Evolutionary conservation across 208 protist species (phyloP).

Genomic region (Phytomonas sp.): DNA sequence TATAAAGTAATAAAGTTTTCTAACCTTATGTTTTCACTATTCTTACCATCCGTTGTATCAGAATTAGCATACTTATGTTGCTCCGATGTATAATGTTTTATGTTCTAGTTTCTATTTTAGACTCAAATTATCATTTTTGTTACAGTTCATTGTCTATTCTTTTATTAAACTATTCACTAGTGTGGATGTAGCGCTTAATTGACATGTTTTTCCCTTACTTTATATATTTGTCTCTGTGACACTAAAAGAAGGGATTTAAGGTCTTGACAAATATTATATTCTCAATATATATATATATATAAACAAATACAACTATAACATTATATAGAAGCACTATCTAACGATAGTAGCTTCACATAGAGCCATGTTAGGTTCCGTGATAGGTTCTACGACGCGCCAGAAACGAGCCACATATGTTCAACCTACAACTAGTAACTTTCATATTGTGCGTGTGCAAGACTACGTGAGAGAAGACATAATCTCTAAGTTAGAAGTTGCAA

Average conservation of each 20-base stretch:
- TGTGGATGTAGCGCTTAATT: background rate
- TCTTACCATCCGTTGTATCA: background rate
- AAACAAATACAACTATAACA: background rate
- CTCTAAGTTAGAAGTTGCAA: slow-evolving; percentile 13
- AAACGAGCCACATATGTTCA: slow-evolving; percentile 6
- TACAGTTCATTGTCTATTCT: background rate
- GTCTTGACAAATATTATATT: background rate
- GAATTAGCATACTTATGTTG: background rate
- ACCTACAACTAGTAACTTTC: slow-evolving; percentile 40
- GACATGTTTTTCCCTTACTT: background rate
- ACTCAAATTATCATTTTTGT: background rate
- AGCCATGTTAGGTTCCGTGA: background rate
- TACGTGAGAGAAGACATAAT: slow-evolving; percentile 17
- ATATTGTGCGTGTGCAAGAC: slow-evolving; percentile 54
- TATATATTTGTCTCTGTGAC: background rate
- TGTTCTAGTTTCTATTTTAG: background rate
- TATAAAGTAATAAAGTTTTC: background rate
- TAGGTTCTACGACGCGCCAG: slow-evolving; percentile 5
- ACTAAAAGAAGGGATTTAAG: background rate
- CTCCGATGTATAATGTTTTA: background rate
- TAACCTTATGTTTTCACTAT: background rate
- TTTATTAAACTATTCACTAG: background rate
- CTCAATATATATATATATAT: background rate
- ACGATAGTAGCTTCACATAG: background rate
- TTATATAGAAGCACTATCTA: too few relatives aligned